Conservation (phyloP, 768 basidiomycete genomes). For the Trametes villosa region DNA sequence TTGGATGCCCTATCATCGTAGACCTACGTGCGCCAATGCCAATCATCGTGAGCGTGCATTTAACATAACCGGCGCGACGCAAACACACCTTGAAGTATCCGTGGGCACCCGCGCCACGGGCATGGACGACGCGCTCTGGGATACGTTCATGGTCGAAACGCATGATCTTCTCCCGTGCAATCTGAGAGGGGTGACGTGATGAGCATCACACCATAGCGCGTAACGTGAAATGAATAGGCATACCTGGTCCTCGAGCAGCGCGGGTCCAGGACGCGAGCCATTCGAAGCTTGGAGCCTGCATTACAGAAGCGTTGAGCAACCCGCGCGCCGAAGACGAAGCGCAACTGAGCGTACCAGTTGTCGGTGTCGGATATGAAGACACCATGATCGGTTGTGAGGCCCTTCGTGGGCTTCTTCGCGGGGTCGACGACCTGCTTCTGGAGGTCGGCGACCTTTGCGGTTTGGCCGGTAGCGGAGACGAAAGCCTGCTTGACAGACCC, state of each 20-base stretch:
- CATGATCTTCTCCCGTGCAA: constrained; percentile 74
- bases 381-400: constrained; percentile 66
- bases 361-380: constrained; percentile 63
- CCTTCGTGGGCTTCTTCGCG: constrained; percentile 26
- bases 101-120: constrained; percentile 79
- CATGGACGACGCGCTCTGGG: constrained; percentile 80
- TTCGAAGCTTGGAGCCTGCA: constrained; percentile 58
- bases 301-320: not conserved
- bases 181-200: constrained; percentile 4
- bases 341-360: constrained; percentile 52
- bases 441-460: constrained; percentile 33
- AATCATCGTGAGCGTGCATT: too few species aligned
- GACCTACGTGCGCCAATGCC: constrained; percentile 35
- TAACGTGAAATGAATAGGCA: not conserved
- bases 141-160: constrained; percentile 90
- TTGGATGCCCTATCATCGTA: constrained; percentile 69
- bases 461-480: constrained; percentile 27
- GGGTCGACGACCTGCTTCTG: constrained; percentile 39
- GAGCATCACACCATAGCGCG: not conserved
- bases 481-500: constrained; percentile 30
- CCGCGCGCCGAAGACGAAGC: not conserved
- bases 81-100: constrained; percentile 66
- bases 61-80: not conserved
- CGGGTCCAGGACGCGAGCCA: constrained; percentile 61
- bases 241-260: constrained; percentile 77